Evolutionary conservation across 495 filamentous ascomycete genomes (phyloP).

Genomic region (Saxispiralis lemnorum): DNA sequence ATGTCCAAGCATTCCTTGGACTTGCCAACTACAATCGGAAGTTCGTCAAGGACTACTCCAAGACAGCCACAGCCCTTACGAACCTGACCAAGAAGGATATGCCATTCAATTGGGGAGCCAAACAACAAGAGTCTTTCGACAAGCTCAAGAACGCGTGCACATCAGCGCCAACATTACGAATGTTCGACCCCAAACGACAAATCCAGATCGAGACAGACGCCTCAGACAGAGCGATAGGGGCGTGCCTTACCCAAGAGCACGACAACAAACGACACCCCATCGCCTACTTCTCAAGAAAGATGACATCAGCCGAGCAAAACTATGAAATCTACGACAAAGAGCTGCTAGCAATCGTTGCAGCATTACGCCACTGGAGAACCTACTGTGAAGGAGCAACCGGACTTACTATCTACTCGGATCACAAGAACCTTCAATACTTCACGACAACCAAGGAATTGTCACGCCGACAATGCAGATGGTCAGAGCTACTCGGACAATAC

Average conservation of each 20-base stretch:
- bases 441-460: constrained; percentile 13
- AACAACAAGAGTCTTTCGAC: constrained; percentile 28
- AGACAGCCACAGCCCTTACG: constrained; percentile 5
- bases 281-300: constrained; percentile 21
- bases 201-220: constrained; percentile 19
- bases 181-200: constrained; percentile 1
- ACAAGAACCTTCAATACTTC: constrained; percentile 24
- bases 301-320: constrained; percentile 2
- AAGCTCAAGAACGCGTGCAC: constrained; percentile 32
- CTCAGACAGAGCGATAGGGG: constrained; percentile 11
- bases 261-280: constrained; percentile 16
- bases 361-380: constrained; percentile 20
- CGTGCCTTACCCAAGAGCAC: constrained; percentile 7
- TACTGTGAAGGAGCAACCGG: constrained; percentile 14
- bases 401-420: constrained; percentile 20
- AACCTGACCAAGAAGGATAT: constrained; percentile 9
- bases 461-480: constrained; percentile 15
- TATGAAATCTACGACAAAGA: constrained; percentile 23
- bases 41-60: constrained; percentile 14
- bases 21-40: constrained; percentile 16
- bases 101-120: constrained; percentile 1
- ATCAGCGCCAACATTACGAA: constrained; percentile 11
- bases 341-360: constrained; percentile 23
- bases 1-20: constrained; percentile 14
- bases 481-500: constrained; percentile 9